Conservation (phyloP, 129 eudicot genomes). For the Mikania micrantha region DNA sequence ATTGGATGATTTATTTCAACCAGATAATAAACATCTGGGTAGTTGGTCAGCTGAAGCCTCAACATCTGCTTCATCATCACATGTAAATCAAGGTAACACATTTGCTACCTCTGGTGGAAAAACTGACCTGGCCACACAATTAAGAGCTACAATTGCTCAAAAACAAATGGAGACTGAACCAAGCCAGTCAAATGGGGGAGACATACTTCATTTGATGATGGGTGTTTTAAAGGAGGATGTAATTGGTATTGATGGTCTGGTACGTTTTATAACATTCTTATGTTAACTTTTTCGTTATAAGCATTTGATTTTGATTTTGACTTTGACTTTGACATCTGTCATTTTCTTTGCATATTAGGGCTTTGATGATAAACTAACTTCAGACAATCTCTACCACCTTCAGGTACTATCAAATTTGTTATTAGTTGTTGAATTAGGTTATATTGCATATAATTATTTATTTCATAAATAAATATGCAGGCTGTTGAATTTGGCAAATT, state of each 20-base stretch:
- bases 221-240: slow-evolving; percentile 83
- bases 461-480: slow-evolving; percentile 25
- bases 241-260: slow-evolving; percentile 76
- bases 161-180: slow-evolving; percentile 82
- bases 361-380: slow-evolving; percentile 86
- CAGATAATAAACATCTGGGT: slow-evolving; percentile 44
- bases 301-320: no score
- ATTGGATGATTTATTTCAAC: slow-evolving; percentile 84
- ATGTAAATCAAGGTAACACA: slow-evolving; percentile 33
- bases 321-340: neutral
- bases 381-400: slow-evolving; percentile 77
- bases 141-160: slow-evolving; percentile 86
- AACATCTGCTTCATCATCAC: slow-evolving; percentile 71
- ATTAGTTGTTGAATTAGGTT: neutral
- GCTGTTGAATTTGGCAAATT: slow-evolving; percentile 91
- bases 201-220: slow-evolving; percentile 78
- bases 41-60: slow-evolving; percentile 65
- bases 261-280: slow-evolving; percentile 27
- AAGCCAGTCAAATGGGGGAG: slow-evolving; percentile 65
- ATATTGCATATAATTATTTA: slow-evolving; percentile 6
- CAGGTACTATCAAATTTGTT: slow-evolving; percentile 45
- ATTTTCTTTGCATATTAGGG: slow-evolving; percentile 43
- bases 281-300: slow-evolving; percentile 12
- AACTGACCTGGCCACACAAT: slow-evolving; percentile 69
- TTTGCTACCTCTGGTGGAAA: slow-evolving; percentile 43